Evolutionary conservation across 2,329 filamentous ascomycete genomes (phyloP), one percentile per base, ranked within the genome.

Genomic region (Parascedosporium putredinis): DNA sequence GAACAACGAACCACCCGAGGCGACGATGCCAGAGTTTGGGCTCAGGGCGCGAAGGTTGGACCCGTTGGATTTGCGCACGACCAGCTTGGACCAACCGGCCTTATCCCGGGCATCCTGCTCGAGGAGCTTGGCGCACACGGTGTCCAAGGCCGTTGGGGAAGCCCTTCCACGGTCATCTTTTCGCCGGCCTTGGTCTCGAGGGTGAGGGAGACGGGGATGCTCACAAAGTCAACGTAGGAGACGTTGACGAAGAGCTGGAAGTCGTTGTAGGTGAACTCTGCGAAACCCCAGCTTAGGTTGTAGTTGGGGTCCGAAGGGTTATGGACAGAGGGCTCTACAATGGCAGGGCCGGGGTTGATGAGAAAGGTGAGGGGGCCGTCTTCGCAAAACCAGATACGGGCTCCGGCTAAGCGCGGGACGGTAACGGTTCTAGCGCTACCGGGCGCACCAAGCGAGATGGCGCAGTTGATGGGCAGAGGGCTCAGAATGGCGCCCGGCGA

Each of bases 221-320:
- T 69, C 53, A 88, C 76, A 64, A 90, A 90, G 67, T 90, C 86
- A 49, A 90, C 86, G 61, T 84, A 83, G 54, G 74, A 79, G 57
- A 90, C 81, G 57, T 86, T 86, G 56, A 77, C 79, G 59, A 78
- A 86, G 4, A 86, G 65, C 62, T 84, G 72, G 27, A 62, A 58
- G 31, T 64, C 57, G 62, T 84, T 84, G 64, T 75, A 84, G 14
- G 81, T 84, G 57, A 85, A 81, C 64, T 87, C 83, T 66, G 74
- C 79, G 60, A 86, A 87, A 24, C 73, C 75, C 83, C 83, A 87
- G 52, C 71, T 65, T 43, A 75, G 65, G 31, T 74, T 67, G 59
- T 80, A 79, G 61, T 85, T 86, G 2, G 72, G 64, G 58, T 87
- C 83, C 0, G 72, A 62, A 0, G 71, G 62, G 62, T 89, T 89